phyloP scores from a whole-genome alignment of 805 yeast species.

The Yueomyces sinensis region DNA sequence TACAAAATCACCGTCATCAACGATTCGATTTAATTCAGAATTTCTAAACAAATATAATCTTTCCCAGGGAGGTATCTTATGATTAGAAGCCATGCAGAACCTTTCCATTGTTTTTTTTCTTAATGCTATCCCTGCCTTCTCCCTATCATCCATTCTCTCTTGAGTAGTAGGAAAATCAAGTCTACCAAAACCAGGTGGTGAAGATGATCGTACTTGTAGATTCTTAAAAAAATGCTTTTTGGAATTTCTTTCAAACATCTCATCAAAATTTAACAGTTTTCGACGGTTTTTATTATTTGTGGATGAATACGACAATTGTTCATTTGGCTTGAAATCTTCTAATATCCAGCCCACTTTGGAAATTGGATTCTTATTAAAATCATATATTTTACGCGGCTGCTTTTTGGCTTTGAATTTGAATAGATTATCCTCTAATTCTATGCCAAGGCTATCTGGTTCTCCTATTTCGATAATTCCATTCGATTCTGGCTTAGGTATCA shows the following conservation, averaged over 20 bases:
- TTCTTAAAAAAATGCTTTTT: constrained; percentile 15
- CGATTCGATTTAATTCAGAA: constrained; percentile 26
- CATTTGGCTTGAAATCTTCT: constrained; percentile 22
- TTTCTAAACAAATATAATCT: constrained; percentile 35
- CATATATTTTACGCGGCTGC: neutral
- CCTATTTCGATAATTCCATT: too few species aligned
- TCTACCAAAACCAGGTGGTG: constrained; percentile 49
- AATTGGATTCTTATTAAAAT: constrained; percentile 16
- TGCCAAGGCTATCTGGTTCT: neutral
- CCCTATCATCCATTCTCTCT: constrained; percentile 29
- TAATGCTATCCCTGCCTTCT: constrained; percentile 23
- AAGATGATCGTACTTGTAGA: constrained; percentile 25
- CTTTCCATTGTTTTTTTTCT: constrained; percentile 31
- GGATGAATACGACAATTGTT: constrained; percentile 1
- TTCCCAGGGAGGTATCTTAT: constrained; percentile 17
- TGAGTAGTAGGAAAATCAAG: constrained; percentile 50
- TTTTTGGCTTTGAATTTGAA: neutral
- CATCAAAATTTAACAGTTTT: neutral
- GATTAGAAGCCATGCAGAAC: constrained; percentile 30
- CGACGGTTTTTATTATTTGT: constrained; percentile 4
- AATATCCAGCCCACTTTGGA: constrained; percentile 22
- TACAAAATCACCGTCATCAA: constrained; percentile 19
- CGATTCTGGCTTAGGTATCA: neutral
- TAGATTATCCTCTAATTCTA: neutral
- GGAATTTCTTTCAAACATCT: neutral